Percentiles rank a stretch among this genome's conserved stretches.
Evolutionary conservation across 257 asterid genomes (phyloP).

Genomic region (Thymus quinquecostatus): DNA sequence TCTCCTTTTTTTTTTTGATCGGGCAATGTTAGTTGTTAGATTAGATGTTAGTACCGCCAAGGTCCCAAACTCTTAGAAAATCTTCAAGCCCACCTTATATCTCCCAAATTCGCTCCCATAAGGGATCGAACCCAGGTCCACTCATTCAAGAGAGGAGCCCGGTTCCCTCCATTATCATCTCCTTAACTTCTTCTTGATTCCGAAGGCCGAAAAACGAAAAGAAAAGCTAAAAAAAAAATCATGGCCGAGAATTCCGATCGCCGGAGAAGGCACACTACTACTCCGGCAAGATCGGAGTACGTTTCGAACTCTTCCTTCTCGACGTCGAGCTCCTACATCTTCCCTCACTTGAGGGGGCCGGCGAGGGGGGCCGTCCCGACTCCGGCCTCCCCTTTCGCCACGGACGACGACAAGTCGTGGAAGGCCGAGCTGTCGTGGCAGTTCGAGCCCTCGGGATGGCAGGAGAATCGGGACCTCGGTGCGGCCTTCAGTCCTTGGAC

Average conservation of each 20-base stretch:
- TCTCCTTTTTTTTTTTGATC: slow-evolving; percentile 1
- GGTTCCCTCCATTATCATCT: slow-evolving; percentile 1
- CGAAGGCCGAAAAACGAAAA: too few relatives aligned
- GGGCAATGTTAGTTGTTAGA: too few relatives aligned
- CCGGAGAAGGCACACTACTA: slow-evolving; percentile 50
- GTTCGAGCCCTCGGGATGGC: slow-evolving; percentile 62
- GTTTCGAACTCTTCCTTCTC: slow-evolving; percentile 55
- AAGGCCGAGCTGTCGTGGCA: slow-evolving; percentile 78
- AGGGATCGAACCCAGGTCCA: too few relatives aligned
- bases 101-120: too few relatives aligned
- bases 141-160: too few relatives aligned
- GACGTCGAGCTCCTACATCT: slow-evolving; percentile 40
- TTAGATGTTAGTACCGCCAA: too few relatives aligned
- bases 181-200: not conserved
- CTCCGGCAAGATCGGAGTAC: slow-evolving; percentile 48
- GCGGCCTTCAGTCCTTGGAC: slow-evolving; percentile 71
- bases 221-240: not conserved
- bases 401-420: slow-evolving; percentile 72
- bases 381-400: slow-evolving; percentile 66
- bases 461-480: slow-evolving; percentile 56
- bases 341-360: slow-evolving; percentile 31
- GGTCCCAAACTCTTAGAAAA: too few relatives aligned
- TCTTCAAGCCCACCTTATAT: too few relatives aligned
- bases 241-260: slow-evolving; percentile 45
- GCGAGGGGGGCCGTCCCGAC: slow-evolving; percentile 38